Base-by-base conservation (phyloP, 768 basidiomycete genomes). In the Calocera cornea region DNA sequence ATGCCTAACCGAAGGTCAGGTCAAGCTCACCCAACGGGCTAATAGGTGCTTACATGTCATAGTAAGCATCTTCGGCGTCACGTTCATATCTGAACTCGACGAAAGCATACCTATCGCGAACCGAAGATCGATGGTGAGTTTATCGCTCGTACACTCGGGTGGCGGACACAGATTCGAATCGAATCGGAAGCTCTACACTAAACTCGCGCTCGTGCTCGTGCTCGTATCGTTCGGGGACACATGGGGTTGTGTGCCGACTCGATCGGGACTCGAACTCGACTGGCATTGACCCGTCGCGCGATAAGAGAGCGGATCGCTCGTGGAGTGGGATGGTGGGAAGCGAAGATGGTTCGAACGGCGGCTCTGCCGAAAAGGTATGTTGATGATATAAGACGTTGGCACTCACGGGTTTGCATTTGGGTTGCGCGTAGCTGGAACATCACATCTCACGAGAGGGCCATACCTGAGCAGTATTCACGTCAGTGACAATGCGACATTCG, bases 361-460 rank as follows among this genome's bases (percentile, higher is more conserved):
- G 5, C 54, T 60, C 54, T 60, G 31, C 54, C 24, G 31, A 33
- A 33, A 60, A 60, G 31, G 54, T 29, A 10, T 60, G 10, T 29
- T 60, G 31, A 16, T 33, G 14, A 24, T 47, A 73, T 41, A 10
- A 50, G 65, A 64, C 71, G 72, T 67, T 66, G 69, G 73, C 69
- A 92, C 90, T 90, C 81, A 92, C 90, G 90, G 89, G 73, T 89
- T 89, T 44, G 87, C 82, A 67, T 81, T 83, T 19, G 87, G 84
- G 77, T 89, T 89, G 70, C 90, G 86, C 1, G 90, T 89, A 1
- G 91, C 92, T 19, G 91, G 91, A 17, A 94, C 90, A 74, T 94
- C 92, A 78, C 92, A 94, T 68, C 91, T 88, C 69, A 92, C 83
- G 33, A 94, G 82, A 66, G 87, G 87, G 19, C 91, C 91, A 71